Base-by-base conservation (phyloP, 352 stramenopile species). In the Pythium scleroteichum region DNA sequence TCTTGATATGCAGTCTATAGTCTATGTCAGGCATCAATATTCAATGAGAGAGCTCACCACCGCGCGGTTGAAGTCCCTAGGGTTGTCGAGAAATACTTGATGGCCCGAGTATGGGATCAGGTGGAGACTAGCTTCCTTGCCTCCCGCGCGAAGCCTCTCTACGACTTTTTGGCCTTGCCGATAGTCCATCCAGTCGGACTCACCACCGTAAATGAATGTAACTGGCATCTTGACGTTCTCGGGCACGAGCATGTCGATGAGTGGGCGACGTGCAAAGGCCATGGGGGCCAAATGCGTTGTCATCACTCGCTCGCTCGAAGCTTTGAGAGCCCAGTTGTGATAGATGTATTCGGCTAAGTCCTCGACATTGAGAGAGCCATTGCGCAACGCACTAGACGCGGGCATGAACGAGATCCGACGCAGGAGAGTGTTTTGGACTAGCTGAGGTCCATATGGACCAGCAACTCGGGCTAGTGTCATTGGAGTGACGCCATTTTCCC, bases 101-200 rank as follows among this genome's bases (percentile, higher is more conserved):
- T 95, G 85, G 27, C 82, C 85, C 24, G 75, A 75, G 44, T 75
- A 76, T 32, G 79, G 77, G 33, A 95, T 76, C 53, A 78, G 72
- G 42, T 85, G 72, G n/a, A 95, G 66, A 41, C 76, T 64, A 27
- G 82, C 74, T 10, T 59, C 48, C 19, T 68, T 71, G 12, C 54
- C 67, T 0, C 69, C 59, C 6, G 66, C 44, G 22, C 69, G 64
- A n/a, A 93, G 83, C 4, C 61, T 61, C 20, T 90, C 66, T 13
- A 92, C 77, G n/a, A 95, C 76, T 14, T 74, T 62, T 44, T 76
- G 58, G 19, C 82, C 81, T 50, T 88, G 79, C 38, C 71, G 72
- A 55, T 87, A 91, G 68, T 95, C 83, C 85, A 95, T 95, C 85
- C 85, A 95, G 69, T 95, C 85, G 27, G 73, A 82, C 24, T 91